Base-by-base conservation (phyloP, 306 rosid species). In the Myrica gale region DNA sequence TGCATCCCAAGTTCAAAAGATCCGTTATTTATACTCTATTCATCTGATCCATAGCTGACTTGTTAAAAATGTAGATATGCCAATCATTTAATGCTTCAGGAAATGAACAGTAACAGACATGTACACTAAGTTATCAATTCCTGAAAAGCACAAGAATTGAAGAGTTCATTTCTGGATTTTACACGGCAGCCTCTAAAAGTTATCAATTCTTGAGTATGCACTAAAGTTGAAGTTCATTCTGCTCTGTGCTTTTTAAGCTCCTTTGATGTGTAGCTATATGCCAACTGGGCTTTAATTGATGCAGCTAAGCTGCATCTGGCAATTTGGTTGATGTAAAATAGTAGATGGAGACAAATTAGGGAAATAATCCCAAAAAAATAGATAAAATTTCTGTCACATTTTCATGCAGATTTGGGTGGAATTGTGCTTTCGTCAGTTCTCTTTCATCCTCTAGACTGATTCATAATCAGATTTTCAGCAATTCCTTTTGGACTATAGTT, bases 401-500 rank as follows among this genome's bases (percentile, higher is more conserved):
- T 54, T 54, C 60, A 54, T 54, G 17, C 60, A 54, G 26, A 54
- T 54, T 54, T 17, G 6, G 17, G 26, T 17, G 6, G n/a, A 11
- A 6, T 54, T 17, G 7, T 20, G 19, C 7, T 54, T 26, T 54
- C 60, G 7, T 7, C 26, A n/a, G n/a, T 7, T 9, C 26, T 54
- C 19, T 58, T 79, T 71, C 53, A 57, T 42, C 42, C 44, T 13
- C 2, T 41, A 56, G 19, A 26, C 73, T 72, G 21, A 26, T 72
- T 19, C 60, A 43, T 63, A 41, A 71, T 43, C 67, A 65, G 45
- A 79, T 10, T 50, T 77, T 42, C 51, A 20, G 73, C 56, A 46
- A 15, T 17, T 73, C 73, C 75, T 57, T 47, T 45, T 79, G 60
- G 58, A 46, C 52, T n/a, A 45, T 73, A 68, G 70, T 46, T 43